Evolutionary conservation across 2,329 filamentous ascomycete species (phyloP).

Genomic region (Alternaria solani): DNA sequence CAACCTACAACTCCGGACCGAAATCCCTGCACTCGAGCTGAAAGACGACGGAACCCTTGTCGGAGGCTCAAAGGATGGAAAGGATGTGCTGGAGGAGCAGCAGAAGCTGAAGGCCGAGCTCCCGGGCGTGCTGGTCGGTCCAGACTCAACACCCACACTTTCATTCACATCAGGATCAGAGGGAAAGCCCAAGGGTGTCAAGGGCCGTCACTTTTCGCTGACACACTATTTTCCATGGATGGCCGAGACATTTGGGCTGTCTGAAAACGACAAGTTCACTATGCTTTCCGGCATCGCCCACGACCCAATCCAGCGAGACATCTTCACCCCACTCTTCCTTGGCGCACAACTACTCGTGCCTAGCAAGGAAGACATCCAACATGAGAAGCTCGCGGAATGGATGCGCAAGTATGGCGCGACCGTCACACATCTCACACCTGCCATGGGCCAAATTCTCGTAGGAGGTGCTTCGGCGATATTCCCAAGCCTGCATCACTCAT

Average conservation of each 20-base stretch:
- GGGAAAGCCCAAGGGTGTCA: constrained; percentile 84
- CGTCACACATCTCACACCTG: constrained; percentile 89
- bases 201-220: constrained; percentile 84
- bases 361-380: constrained; percentile 81
- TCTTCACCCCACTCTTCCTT: constrained; percentile 89
- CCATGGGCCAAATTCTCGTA: constrained; percentile 95
- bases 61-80: constrained; percentile 72
- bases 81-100: constrained; percentile 70
- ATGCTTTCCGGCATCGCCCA: constrained; percentile 87
- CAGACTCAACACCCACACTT: constrained; percentile 81
- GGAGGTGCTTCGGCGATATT: constrained; percentile 82
- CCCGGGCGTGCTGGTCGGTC: constrained; percentile 80
- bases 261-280: constrained; percentile 77
- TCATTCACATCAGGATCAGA: constrained; percentile 71
- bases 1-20: constrained; percentile 74
- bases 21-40: constrained; percentile 77
- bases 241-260: constrained; percentile 80
- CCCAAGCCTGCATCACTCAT: constrained; percentile 76
- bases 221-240: constrained; percentile 94
- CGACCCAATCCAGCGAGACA: constrained; percentile 71
- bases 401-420: constrained; percentile 77
- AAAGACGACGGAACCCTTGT: constrained; percentile 73
- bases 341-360: constrained; percentile 82
- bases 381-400: constrained; percentile 89
- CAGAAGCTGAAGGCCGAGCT: constrained; percentile 62